Conservation (phyloP, 2,329 filamentous ascomycete genomes). For the Basipetospora chlamydospora region DNA sequence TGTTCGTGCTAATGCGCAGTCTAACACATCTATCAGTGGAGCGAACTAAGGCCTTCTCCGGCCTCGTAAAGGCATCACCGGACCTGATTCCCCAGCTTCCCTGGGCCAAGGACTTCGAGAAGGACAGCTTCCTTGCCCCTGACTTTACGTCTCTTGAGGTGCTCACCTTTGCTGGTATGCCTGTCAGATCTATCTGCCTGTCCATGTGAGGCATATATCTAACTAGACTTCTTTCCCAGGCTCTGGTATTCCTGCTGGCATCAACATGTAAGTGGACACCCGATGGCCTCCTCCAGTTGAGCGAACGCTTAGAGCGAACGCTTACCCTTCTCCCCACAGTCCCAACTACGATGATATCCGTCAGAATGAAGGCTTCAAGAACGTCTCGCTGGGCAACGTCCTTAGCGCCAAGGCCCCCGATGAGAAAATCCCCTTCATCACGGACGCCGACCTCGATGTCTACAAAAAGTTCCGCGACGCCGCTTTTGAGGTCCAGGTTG, state of each 20-base stretch:
- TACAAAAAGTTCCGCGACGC: conserved; percentile 74
- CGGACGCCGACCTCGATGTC: conserved; percentile 58
- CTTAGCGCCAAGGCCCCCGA: conserved; percentile 81
- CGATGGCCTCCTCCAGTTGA: background rate
- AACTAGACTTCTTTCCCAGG: conserved; percentile 15
- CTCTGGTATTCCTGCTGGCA: conserved; percentile 52
- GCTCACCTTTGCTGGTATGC: conserved; percentile 48
- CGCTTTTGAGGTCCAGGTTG: conserved; percentile 91
- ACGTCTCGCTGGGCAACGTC: conserved; percentile 86
- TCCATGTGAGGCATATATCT: too few relatives aligned
- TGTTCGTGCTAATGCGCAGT: background rate
- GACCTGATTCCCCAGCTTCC: conserved; percentile 77
- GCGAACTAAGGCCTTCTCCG: conserved; percentile 73
- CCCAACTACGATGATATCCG: conserved; percentile 65
- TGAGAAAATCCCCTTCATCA: conserved; percentile 84
- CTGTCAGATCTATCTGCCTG: too few relatives aligned
- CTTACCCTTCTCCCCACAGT: too few relatives aligned
- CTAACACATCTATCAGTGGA: conserved; percentile 36
- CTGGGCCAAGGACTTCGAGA: conserved; percentile 82
- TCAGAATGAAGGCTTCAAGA: conserved; percentile 79
- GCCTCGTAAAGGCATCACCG: conserved; percentile 69
- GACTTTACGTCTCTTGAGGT: conserved; percentile 95
- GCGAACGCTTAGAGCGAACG: too few relatives aligned
- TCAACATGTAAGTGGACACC: conserved; percentile 36
- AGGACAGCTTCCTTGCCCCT: conserved; percentile 86